These are phyloP conservation scores for Xylariaceae sp. DNA, from an alignment of 2,329 filamentous ascomycete genomes.

Conservation along the genomic window DNA sequence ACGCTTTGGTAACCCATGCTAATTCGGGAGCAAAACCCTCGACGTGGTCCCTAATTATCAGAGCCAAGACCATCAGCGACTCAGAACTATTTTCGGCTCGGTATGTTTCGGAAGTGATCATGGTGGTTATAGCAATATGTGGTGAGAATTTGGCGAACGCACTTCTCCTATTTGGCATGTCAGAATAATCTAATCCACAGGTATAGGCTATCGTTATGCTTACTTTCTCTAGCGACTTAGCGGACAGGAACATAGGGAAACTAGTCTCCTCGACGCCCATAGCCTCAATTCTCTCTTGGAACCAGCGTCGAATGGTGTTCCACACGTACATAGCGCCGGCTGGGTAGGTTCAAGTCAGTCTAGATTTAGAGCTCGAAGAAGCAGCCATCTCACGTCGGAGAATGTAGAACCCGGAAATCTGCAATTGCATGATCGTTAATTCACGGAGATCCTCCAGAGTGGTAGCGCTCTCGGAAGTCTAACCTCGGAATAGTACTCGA, in stretches of 20 bases:
- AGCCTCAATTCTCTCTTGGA: constrained; percentile 72
- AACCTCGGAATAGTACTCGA: constrained; percentile 75
- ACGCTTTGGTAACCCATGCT: constrained; percentile 84
- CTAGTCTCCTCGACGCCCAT: constrained; percentile 94
- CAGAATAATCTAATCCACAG: neutral
- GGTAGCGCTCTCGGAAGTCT: neutral
- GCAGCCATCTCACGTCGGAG: constrained; percentile 54
- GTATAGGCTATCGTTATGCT: constrained; percentile 1
- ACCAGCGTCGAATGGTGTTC: constrained; percentile 64
- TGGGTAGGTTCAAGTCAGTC: constrained; percentile 12
- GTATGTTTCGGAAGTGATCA: too few species aligned
- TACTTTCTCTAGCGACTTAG: constrained; percentile 75
- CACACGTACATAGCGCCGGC: constrained; percentile 63
- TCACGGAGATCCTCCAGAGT: constrained; percentile 16
- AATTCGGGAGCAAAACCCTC: constrained; percentile 97
- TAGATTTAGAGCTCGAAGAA: neutral
- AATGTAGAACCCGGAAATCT: constrained; percentile 97
- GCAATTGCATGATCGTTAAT: neutral
- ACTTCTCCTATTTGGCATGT: constrained; percentile 18
- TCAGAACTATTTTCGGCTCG: neutral
- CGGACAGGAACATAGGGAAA: constrained; percentile 92
- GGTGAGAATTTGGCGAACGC: constrained; percentile 2
- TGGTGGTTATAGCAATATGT: neutral
- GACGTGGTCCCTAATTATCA: constrained; percentile 78
- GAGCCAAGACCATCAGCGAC: constrained; percentile 4